These are phyloP conservation scores for Endocalyx cinctus DNA, from an alignment of 2,329 filamentous ascomycete genomes.

Conservation along the genomic window DNA sequence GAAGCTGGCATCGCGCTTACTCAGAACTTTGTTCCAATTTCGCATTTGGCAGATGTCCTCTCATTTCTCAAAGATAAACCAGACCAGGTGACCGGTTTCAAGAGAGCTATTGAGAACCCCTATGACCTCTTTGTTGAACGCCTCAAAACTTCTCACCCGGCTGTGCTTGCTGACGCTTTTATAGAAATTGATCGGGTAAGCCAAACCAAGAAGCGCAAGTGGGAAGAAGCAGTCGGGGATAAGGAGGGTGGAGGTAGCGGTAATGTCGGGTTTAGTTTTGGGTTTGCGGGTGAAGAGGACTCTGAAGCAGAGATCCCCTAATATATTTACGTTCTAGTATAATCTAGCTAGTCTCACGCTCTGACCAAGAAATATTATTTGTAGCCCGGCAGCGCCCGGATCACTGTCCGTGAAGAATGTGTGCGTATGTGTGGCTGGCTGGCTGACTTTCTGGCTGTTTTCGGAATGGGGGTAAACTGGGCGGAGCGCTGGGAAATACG, in stretches of 20 bases:
- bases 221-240: conserved; percentile 71
- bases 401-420: no score
- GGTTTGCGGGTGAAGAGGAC: conserved; percentile 44
- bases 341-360: no score
- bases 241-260: conserved; percentile 33
- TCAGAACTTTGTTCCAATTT: conserved; percentile 86
- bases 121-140: conserved; percentile 71
- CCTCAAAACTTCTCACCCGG: conserved; percentile 59
- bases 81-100: conserved; percentile 85
- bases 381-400: no score
- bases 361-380: no score
- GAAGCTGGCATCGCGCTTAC: conserved; percentile 83
- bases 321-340: background rate
- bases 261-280: conserved; percentile 47
- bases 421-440: no score
- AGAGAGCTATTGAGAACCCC: conserved; percentile 63
- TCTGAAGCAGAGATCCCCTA: conserved; percentile 42
- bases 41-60: conserved; percentile 69
- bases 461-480: no score
- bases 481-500: no score
- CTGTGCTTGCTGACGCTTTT: conserved; percentile 62
- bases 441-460: no score
- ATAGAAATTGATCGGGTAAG: conserved; percentile 59
- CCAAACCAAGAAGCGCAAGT: conserved; percentile 71
- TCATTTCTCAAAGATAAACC: conserved; percentile 76